Evolutionary conservation across 306 rosid genomes (phyloP).

Genomic region (Rosa rugosa): DNA sequence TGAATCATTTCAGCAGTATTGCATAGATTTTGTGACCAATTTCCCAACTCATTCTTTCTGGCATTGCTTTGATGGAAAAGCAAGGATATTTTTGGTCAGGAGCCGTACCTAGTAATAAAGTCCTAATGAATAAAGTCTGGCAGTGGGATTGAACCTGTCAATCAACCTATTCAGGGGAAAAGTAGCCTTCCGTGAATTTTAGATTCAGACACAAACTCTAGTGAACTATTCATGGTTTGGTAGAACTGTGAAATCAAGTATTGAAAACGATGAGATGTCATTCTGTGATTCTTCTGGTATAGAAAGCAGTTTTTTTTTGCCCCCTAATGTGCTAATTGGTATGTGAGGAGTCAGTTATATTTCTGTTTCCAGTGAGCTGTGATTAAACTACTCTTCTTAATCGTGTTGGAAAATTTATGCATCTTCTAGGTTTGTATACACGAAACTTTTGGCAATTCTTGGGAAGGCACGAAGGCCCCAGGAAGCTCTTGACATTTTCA

Average conservation of each 20-base stretch:
- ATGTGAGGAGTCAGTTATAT: not conserved
- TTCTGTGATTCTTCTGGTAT: not conserved
- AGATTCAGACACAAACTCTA: not conserved
- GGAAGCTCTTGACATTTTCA: slow-evolving; percentile 79
- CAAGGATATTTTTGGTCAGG: slow-evolving; percentile 4
- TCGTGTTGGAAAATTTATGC: slow-evolving; percentile 17
- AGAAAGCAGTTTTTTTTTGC: not conserved
- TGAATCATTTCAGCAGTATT: not conserved
- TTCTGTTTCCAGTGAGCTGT: not conserved
- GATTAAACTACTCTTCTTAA: not conserved
- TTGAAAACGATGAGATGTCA: not conserved
- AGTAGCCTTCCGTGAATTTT: not conserved
- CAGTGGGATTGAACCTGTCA: not conserved
- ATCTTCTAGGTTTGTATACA: slow-evolving; percentile 80
- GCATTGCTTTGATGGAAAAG: not conserved
- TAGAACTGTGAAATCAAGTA: not conserved
- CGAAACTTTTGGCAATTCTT: slow-evolving; percentile 84
- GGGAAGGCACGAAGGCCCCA: slow-evolving; percentile 79
- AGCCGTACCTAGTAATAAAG: not conserved
- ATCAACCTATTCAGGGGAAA: not conserved
- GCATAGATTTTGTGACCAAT: not conserved
- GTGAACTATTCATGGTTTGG: not conserved
- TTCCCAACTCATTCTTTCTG: not conserved
- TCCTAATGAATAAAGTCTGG: not conserved
- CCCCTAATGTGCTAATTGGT: not conserved